Percentiles rank a stretch among this genome's conserved stretches.
phyloP scores from a whole-genome alignment of 2,329 filamentous ascomycete genomes.

The Aspergillus ustus region DNA sequence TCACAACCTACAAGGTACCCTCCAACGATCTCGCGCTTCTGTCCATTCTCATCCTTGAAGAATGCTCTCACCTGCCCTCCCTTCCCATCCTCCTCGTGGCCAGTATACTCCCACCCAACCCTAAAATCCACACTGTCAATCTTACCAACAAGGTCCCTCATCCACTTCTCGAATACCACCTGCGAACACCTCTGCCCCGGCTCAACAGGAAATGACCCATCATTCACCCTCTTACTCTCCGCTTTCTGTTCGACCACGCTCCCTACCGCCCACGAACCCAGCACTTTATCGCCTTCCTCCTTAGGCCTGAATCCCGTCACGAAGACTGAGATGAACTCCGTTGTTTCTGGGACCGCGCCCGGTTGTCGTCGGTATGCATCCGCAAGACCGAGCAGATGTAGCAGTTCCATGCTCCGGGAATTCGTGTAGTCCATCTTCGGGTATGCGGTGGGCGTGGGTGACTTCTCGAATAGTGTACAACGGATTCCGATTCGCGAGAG shows the following conservation, averaged over 20 bases:
- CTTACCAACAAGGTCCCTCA: slow-evolving; percentile 30
- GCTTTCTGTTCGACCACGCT: slow-evolving; percentile 14
- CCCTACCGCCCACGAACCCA: slow-evolving; percentile 3
- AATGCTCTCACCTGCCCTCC: slow-evolving; percentile 22
- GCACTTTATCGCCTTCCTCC: not conserved
- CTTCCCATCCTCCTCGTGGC: slow-evolving; percentile 27
- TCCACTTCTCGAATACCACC: slow-evolving; percentile 40
- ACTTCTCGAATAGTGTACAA: slow-evolving; percentile 33
- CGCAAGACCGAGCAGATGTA: slow-evolving; percentile 34
- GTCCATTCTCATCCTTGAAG: slow-evolving; percentile 24
- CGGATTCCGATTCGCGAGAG: slow-evolving; percentile 26
- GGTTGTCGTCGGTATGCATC: slow-evolving; percentile 29
- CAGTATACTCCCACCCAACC: slow-evolving; percentile 11
- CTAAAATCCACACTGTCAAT: not conserved
- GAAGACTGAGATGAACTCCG: slow-evolving; percentile 14
- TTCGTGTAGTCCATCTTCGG: slow-evolving; percentile 49
- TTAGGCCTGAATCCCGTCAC: slow-evolving; percentile 1
- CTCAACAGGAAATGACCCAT: slow-evolving; percentile 38
- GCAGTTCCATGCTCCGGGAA: slow-evolving; percentile 42
- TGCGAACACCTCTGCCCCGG: slow-evolving; percentile 40
- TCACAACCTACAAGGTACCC: slow-evolving; percentile 36
- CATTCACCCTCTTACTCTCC: slow-evolving; percentile 33
- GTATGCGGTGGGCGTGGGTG: slow-evolving; percentile 33
- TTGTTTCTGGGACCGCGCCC: slow-evolving; percentile 15
- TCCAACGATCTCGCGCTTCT: slow-evolving; percentile 25